Conservation (phyloP, 768 basidiomycete species). For the Psilocybe cubensis region DNA sequence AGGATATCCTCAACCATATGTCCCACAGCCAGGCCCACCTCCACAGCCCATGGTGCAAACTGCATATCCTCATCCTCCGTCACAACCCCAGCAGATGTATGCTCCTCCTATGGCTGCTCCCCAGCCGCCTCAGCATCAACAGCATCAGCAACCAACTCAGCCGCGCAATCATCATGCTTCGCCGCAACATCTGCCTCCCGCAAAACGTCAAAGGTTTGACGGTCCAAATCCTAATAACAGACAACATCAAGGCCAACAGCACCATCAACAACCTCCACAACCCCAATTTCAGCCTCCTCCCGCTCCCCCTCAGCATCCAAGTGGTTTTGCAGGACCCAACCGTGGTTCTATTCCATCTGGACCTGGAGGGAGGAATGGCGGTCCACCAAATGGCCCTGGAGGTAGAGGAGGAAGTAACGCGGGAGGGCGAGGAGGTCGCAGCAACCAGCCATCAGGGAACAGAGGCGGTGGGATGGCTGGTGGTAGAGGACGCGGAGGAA, state of each 20-base stretch:
- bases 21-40: constrained; percentile 35
- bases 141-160: constrained; percentile 49
- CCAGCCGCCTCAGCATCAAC: constrained; percentile 45
- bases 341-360: constrained; percentile 44
- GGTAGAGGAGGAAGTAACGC: constrained; percentile 41
- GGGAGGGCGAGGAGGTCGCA: constrained; percentile 53
- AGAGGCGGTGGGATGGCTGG: constrained; percentile 41
- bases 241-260: constrained; percentile 52
- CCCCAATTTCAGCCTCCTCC: constrained; percentile 70
- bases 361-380: constrained; percentile 33
- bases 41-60: constrained; percentile 57
- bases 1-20: constrained; percentile 66
- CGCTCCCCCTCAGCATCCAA: constrained; percentile 46
- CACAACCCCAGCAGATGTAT: constrained; percentile 52
- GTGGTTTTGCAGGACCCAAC: constrained; percentile 37
- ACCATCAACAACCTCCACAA: constrained; percentile 56
- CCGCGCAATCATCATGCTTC: constrained; percentile 65
- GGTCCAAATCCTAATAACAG: constrained; percentile 62
- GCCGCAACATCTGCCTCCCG: constrained; percentile 86
- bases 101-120: constrained; percentile 48
- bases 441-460: constrained; percentile 51
- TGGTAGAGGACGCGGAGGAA: constrained; percentile 45
- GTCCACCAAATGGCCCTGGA: constrained; percentile 31
- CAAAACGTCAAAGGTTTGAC: constrained; percentile 90
- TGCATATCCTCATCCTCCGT: constrained; percentile 48